Evolutionary conservation across 2,329 filamentous ascomycete species (phyloP), one percentile per base, ranked within the genome.

Genomic region (Alternaria sp.): DNA sequence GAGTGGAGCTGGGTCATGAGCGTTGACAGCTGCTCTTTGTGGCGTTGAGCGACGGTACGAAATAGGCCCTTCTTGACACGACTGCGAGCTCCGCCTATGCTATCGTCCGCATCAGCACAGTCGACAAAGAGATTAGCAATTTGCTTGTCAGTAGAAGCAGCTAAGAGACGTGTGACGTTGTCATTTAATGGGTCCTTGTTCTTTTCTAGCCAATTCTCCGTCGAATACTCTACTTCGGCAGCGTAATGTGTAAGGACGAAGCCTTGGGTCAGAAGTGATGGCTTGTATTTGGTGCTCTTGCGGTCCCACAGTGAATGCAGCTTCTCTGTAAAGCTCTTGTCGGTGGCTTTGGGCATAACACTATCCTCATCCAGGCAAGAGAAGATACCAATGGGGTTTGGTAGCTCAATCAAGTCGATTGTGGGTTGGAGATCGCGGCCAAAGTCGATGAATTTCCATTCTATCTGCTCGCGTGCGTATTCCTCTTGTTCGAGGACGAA

Each of bases 361-460:
- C 90, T 95, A 79, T 99, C 95, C 79, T 99, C 95, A 68, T 99
- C 95, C 14, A 99, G 83, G 72, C 96, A 99, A 0, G 95, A 98
- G 78, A 99, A 99, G 70, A 99, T 96, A 81, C 95, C 96, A 56
- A 99, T 99, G 0, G 95, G 95, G 68, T 99, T 99, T 0, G 95
- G 86, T 33, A 99, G 79, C 78, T 99, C 95, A 63, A 99, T 99
- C 42, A 99, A 84, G 71, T 99, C 95, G 68, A 99, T 99, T 0
- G 95, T 99, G 0, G 95, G 95, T 76, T 99, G 96, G 26, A 99
- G 83, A 73, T 99, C 95, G 61, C 93, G 93, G 17, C 95, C 95
- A 74, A 99, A 99, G 78, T 99, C 95, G 73, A 99, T 99, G 76
- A 99, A 99, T 73, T 98, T 93, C 95, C 95, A 99, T 79, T 99